phyloP scores from a whole-genome alignment of 257 asterid species.

The Solanum megistacrolobum region DNA sequence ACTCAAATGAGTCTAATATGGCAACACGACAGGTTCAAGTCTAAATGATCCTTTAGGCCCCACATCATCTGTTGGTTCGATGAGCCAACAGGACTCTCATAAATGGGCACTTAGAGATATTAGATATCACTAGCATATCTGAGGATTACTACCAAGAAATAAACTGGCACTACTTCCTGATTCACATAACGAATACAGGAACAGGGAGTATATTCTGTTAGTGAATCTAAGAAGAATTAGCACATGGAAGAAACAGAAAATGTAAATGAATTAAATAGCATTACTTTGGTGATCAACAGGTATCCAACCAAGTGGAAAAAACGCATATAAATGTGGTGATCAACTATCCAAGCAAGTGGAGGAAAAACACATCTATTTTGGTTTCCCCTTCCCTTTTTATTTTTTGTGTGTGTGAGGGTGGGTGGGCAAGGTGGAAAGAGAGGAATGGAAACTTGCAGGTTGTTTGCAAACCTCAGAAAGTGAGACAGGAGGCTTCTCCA shows the following conservation, averaged over 20 bases:
- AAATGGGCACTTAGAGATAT: neutral
- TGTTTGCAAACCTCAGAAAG: conserved; percentile 54
- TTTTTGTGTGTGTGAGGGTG: neutral
- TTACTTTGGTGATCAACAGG: neutral
- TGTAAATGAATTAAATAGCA: neutral
- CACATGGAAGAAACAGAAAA: neutral
- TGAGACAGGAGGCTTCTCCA: conserved; percentile 71
- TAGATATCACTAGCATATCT: neutral
- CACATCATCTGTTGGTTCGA: neutral
- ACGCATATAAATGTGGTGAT: neutral
- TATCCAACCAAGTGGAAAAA: neutral
- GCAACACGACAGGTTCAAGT: neutral
- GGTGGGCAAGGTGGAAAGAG: neutral
- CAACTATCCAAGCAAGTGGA: neutral
- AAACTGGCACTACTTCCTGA: neutral
- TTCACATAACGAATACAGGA: neutral
- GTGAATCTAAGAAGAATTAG: neutral
- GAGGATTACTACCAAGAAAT: neutral
- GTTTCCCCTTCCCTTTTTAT: neutral
- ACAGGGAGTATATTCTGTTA: neutral
- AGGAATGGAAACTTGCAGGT: neutral
- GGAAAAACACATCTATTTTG: neutral
- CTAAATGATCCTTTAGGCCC: neutral
- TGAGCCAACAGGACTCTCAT: neutral
- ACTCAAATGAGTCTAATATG: neutral